These are phyloP conservation scores for Trichoderma lentiforme DNA, from an alignment of 2,329 filamentous ascomycete genomes.

Conservation along the genomic window DNA sequence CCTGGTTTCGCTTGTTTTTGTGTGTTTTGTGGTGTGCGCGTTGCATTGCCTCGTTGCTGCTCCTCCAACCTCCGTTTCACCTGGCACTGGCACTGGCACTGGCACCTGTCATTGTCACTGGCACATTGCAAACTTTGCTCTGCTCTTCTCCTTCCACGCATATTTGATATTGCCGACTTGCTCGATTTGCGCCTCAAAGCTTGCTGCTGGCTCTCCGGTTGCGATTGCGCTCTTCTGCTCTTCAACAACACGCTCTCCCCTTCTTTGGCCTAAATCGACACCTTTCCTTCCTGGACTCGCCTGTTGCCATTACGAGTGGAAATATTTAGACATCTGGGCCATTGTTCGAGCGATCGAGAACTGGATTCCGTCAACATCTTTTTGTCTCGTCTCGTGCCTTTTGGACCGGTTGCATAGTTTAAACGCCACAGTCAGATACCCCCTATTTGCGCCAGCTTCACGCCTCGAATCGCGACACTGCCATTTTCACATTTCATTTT, in stretches of 20 bases:
- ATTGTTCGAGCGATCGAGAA: neutral
- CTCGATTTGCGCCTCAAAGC: conserved; percentile 2
- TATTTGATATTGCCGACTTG: neutral
- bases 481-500: neutral
- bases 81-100: neutral
- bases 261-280: neutral
- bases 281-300: neutral
- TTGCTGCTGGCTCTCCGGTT: neutral
- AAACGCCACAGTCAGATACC: conserved; percentile 23
- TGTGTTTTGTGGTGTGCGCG: neutral
- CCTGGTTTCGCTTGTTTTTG: conserved; percentile 13
- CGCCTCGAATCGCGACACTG: neutral
- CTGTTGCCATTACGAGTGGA: neutral
- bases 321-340: neutral
- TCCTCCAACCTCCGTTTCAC: conserved; percentile 17
- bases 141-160: conserved; percentile 3
- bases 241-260: neutral
- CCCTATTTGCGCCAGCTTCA: neutral
- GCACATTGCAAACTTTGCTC: neutral
- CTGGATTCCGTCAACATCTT: conserved; percentile 24
- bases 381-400: conserved; percentile 22
- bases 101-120: neutral
- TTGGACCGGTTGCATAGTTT: conserved; percentile 25
- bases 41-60: conserved; percentile 17
- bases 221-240: neutral